A percentile compares a stretch with the other conserved stretches of the same genome.
Evolutionary conservation across 2,329 filamentous ascomycete genomes (phyloP).

Genomic region (Alternaria tenuissima): DNA sequence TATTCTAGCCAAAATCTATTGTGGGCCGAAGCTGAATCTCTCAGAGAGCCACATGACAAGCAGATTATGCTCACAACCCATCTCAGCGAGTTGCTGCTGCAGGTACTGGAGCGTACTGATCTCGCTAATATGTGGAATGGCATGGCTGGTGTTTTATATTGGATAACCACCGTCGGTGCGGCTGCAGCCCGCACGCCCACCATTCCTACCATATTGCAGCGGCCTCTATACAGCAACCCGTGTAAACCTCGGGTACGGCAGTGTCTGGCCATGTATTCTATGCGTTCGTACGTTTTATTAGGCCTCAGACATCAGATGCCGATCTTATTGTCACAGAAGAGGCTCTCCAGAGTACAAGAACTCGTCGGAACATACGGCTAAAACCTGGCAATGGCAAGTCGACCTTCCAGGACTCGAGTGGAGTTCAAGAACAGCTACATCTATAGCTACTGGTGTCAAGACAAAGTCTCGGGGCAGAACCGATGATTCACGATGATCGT

Average conservation of each 20-base stretch:
- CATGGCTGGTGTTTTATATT: slow-evolving; percentile 48
- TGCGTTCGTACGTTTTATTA: slow-evolving; percentile 34
- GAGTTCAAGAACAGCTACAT: not conserved
- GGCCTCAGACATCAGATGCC: slow-evolving; percentile 38
- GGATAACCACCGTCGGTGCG: slow-evolving; percentile 41
- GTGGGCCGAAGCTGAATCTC: slow-evolving; percentile 4
- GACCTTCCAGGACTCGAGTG: not conserved
- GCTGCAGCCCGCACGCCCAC: slow-evolving; percentile 35
- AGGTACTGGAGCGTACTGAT: slow-evolving; percentile 35
- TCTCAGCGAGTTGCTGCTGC: slow-evolving; percentile 32
- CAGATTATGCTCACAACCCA: slow-evolving; percentile 12
- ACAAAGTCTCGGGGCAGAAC: not conserved
- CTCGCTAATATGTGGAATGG: slow-evolving; percentile 40
- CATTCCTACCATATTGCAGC: not conserved
- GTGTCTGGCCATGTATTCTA: slow-evolving; percentile 41
- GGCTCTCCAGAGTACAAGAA: slow-evolving; percentile 39
- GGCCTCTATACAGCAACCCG: not conserved
- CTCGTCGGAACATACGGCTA: slow-evolving; percentile 24
- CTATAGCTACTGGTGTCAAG: not conserved
- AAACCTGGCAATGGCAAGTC: not conserved
- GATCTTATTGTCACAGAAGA: slow-evolving; percentile 34
- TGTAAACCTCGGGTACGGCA: slow-evolving; percentile 31
- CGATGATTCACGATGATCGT: not conserved
- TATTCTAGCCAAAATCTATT: slow-evolving; percentile 26
- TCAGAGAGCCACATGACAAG: slow-evolving; percentile 1